phyloP scores from a whole-genome alignment of 1,284 basidiomycete genomes.

The Inonotus hispidus region DNA sequence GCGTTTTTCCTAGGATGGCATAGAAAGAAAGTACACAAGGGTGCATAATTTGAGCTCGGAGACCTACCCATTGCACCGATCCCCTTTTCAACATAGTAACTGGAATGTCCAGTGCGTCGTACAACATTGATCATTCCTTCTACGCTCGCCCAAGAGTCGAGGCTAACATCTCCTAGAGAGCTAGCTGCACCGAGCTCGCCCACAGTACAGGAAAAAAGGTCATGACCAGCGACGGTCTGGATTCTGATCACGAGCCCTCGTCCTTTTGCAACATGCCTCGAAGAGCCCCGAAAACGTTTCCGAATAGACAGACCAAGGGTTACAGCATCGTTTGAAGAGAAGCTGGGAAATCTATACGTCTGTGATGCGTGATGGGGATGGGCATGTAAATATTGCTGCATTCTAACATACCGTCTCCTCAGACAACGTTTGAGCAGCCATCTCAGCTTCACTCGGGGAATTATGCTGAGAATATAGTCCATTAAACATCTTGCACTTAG shows the following conservation, averaged over 20 bases:
- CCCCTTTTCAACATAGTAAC: slow-evolving; percentile 77
- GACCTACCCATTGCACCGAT: slow-evolving; percentile 60
- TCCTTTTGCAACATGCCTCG: slow-evolving; percentile 58
- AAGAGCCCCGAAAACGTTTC: slow-evolving; percentile 71
- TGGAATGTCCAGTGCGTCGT: slow-evolving; percentile 74
- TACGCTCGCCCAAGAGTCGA: slow-evolving; percentile 72
- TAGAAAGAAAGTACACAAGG: background rate
- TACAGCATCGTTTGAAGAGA: slow-evolving; percentile 70
- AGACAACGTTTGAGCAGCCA: slow-evolving; percentile 61
- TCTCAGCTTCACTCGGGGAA: slow-evolving; percentile 61
- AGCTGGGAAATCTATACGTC: slow-evolving; percentile 61
- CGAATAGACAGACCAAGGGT: slow-evolving; percentile 74
- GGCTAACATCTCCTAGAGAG: slow-evolving; percentile 66
- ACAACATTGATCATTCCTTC: slow-evolving; percentile 78
- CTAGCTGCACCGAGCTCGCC: slow-evolving; percentile 63
- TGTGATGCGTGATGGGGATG: background rate
- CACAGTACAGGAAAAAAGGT: slow-evolving; percentile 74
- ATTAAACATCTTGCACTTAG: slow-evolving; percentile 36
- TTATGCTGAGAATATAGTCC: slow-evolving; percentile 46
- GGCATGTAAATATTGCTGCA: background rate
- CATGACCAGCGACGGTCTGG: slow-evolving; percentile 71
- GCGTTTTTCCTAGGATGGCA: slow-evolving; percentile 43
- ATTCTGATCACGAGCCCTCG: slow-evolving; percentile 75
- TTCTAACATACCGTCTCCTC: slow-evolving; percentile 41
- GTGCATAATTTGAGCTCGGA: background rate